These are phyloP conservation scores for Paramecium sexaurelia DNA, from an alignment of 73 alveolate species.

Conservation along the genomic window DNA sequence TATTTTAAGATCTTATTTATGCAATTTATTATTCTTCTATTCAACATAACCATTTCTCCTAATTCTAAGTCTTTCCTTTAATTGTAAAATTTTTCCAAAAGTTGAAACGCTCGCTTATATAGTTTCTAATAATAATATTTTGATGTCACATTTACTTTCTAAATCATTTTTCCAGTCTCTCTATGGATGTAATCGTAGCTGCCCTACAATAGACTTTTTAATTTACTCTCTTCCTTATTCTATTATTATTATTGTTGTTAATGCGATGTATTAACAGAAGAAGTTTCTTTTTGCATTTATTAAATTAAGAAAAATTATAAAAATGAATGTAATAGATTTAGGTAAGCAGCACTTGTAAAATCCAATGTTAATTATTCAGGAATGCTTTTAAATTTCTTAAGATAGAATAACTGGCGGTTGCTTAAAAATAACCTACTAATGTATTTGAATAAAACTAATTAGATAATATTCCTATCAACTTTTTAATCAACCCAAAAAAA, in stretches of 20 bases:
- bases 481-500: not conserved
- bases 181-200: conserved; percentile 37
- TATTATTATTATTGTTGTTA: not conserved
- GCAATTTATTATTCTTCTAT: conserved; percentile 28
- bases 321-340: not conserved
- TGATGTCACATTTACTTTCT: not conserved
- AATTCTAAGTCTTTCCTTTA: not conserved
- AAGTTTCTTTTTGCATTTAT: conserved; percentile 11
- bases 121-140: not conserved
- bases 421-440: not conserved
- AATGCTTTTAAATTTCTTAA: not conserved
- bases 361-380: not conserved
- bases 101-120: conserved; percentile 17
- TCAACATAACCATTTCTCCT: conserved; percentile 29
- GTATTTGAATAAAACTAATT: not conserved
- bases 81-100: not conserved
- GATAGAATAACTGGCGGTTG: no score
- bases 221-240: conserved; percentile 39
- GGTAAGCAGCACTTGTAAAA: not conserved
- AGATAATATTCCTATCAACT: not conserved
- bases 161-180: conserved; percentile 39
- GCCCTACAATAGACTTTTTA: not conserved
- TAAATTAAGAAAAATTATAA: not conserved
- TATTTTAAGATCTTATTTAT: not conserved
- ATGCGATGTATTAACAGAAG: not conserved